Percentiles rank a stretch among this genome's conserved stretches.
Evolutionary conservation across 176 grass and related monocot genomes (phyloP).

Genomic region (Luzula sylvatica): DNA sequence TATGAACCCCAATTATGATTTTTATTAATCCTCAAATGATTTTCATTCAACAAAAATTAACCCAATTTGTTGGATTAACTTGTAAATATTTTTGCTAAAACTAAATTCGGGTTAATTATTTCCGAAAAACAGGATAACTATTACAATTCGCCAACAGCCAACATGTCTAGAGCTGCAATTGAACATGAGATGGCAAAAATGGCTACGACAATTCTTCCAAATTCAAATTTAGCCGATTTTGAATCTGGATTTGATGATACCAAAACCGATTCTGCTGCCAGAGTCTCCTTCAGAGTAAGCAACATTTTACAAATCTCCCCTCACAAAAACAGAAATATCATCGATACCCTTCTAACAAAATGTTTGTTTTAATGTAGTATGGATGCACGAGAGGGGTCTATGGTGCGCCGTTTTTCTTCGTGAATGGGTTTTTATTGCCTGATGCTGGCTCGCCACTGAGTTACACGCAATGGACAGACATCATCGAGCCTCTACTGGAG

Average conservation of each 20-base stretch:
- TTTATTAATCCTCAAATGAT: not conserved
- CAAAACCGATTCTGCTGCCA: constrained; percentile 46
- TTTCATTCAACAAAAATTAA: no score
- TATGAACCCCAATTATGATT: not conserved
- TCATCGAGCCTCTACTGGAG: constrained; percentile 44
- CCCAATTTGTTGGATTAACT: not conserved
- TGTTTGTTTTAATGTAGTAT: constrained; percentile 35
- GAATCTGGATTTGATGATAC: constrained; percentile 55
- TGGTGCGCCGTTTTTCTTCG: constrained; percentile 77
- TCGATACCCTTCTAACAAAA: not conserved
- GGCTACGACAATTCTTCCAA: constrained; percentile 29
- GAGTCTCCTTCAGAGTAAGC: constrained; percentile 72
- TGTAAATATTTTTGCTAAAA: not conserved
- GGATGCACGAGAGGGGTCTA: constrained; percentile 72
- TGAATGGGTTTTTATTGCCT: constrained; percentile 79
- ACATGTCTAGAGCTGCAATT: constrained; percentile 30
- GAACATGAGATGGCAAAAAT: constrained; percentile 46
- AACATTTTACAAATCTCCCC: not conserved
- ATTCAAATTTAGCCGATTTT: constrained; percentile 46
- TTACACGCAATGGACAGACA: constrained; percentile 45
- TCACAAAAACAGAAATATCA: not conserved
- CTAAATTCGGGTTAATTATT: not conserved
- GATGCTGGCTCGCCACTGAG: constrained; percentile 57
- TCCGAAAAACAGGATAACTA: constrained; percentile 48
- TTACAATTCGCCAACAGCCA: constrained; percentile 51